Evolutionary conservation across 1,139 yeast species (phyloP).

Genomic region (Candida anutae): DNA sequence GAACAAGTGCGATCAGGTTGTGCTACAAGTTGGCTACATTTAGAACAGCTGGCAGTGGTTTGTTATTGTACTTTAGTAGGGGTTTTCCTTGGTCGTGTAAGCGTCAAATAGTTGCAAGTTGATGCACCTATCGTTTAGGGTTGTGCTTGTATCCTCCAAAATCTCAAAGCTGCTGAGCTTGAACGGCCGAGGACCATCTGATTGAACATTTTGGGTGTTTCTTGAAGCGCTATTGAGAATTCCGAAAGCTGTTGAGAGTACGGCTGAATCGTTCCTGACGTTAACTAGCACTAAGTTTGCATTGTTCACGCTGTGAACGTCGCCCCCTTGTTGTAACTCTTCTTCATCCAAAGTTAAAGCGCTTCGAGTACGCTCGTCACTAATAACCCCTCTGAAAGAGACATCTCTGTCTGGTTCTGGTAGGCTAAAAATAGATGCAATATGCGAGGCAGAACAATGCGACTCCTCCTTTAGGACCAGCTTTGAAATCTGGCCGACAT

Average conservation of each 20-base stretch:
- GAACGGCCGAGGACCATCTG: constrained; percentile 10
- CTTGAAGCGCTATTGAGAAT: constrained; percentile 5
- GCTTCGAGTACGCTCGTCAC: constrained; percentile 16
- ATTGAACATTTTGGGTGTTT: not conserved
- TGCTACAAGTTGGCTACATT: no score
- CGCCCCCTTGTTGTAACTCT: constrained; percentile 29
- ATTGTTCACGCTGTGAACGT: constrained; percentile 24
- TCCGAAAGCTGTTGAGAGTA: constrained; percentile 18
- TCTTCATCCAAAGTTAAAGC: constrained; percentile 25
- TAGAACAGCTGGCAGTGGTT: no score
- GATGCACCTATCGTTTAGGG: constrained; percentile 59
- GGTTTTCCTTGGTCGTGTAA: constrained; percentile 61
- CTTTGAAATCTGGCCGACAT: not conserved
- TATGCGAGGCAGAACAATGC: constrained; percentile 1
- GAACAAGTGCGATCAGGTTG: no score
- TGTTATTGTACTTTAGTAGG: no score
- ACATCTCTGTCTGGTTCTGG: constrained; percentile 27
- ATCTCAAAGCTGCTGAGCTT: constrained; percentile 48
- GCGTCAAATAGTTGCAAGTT: constrained; percentile 73
- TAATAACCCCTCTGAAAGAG: constrained; percentile 17
- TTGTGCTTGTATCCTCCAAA: constrained; percentile 57
- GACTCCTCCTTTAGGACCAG: not conserved
- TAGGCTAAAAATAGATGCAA: constrained; percentile 21
- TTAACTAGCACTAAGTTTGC: constrained; percentile 17
- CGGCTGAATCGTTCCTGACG: constrained; percentile 9